Conservation (phyloP, 352 stramenopile species). For the Elongisporangium senticosum region DNA sequence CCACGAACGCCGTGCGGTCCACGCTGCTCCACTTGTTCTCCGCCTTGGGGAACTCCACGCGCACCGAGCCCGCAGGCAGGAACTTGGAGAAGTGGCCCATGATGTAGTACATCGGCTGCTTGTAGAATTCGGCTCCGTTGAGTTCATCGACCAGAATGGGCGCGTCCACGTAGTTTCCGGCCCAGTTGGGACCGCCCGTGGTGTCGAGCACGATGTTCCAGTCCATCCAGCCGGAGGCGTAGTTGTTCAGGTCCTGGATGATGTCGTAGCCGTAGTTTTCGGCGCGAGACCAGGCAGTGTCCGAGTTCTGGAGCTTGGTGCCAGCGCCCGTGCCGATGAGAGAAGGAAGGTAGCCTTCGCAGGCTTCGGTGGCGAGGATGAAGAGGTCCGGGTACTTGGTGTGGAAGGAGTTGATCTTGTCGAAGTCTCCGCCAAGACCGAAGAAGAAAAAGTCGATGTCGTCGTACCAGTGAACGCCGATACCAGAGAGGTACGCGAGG, state of each 20-base stretch:
- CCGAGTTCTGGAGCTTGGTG: constrained; percentile 20
- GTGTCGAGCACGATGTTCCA: constrained; percentile 66
- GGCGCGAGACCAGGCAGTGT: constrained; percentile 32
- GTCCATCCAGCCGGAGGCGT: constrained; percentile 56
- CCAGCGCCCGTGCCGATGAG: constrained; percentile 23
- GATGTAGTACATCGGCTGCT: constrained; percentile 70
- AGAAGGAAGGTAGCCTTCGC: constrained; percentile 36
- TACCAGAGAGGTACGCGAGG: constrained; percentile 62
- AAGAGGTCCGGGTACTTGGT: constrained; percentile 42
- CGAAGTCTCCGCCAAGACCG: constrained; percentile 24
- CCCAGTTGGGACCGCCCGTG: constrained; percentile 44
- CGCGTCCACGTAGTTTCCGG: constrained; percentile 35
- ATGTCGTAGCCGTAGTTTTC: constrained; percentile 60
- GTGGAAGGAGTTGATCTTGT: constrained; percentile 28
- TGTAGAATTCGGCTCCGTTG: constrained; percentile 44
- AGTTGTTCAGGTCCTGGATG: constrained; percentile 56
- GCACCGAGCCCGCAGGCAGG: constrained; percentile 35
- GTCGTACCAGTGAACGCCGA: constrained; percentile 83
- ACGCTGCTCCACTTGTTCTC: constrained; percentile 11
- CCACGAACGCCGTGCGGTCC: constrained; percentile 30
- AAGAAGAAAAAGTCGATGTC: constrained; percentile 27
- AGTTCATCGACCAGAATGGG: constrained; percentile 44
- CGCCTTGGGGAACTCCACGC: constrained; percentile 28
- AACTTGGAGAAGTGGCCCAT: constrained; percentile 67
- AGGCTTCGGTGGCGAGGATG: constrained; percentile 64